A percentile compares a stretch with the other conserved stretches of the same genome.
These are phyloP conservation scores for Phytophthora palmivora DNA, from an alignment of 352 stramenopile genomes.

Conservation along the genomic window DNA sequence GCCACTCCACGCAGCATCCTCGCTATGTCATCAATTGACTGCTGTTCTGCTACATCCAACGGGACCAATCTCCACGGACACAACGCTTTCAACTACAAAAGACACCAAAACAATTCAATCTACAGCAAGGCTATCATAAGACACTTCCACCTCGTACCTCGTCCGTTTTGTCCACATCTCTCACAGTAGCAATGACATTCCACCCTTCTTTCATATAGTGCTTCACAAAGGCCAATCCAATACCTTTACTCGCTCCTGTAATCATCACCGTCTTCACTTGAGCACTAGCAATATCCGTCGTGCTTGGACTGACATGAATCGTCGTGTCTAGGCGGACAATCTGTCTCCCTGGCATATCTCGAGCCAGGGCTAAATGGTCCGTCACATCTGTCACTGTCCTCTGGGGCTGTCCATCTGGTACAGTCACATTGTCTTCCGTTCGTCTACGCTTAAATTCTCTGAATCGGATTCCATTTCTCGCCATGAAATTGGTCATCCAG, in stretches of 20 bases:
- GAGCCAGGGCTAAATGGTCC: conserved; percentile 25
- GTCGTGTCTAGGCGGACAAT: neutral
- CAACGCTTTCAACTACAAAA: conserved; percentile 27
- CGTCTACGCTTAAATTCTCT: conserved; percentile 23
- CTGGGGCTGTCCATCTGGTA: conserved; percentile 8
- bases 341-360: conserved; percentile 9
- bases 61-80: conserved; percentile 28
- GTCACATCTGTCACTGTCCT: conserved; percentile 25
- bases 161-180: conserved; percentile 29
- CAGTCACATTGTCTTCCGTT: neutral
- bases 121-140: neutral
- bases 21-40: conserved; percentile 46
- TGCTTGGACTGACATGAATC: neutral
- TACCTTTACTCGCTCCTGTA: conserved; percentile 49
- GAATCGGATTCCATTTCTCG: conserved; percentile 26
- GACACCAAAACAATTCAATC: neutral
- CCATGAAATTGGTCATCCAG: conserved; percentile 44
- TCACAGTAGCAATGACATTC: conserved; percentile 57
- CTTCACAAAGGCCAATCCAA: conserved; percentile 51
- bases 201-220: too few species aligned
- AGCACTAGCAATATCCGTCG: neutral
- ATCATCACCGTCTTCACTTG: conserved; percentile 50
- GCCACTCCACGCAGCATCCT: conserved; percentile 40
- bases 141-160: conserved; percentile 18
- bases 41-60: conserved; percentile 33